Conservation (phyloP, 768 basidiomycete species). For the Pleurotus tuber-regium region DNA sequence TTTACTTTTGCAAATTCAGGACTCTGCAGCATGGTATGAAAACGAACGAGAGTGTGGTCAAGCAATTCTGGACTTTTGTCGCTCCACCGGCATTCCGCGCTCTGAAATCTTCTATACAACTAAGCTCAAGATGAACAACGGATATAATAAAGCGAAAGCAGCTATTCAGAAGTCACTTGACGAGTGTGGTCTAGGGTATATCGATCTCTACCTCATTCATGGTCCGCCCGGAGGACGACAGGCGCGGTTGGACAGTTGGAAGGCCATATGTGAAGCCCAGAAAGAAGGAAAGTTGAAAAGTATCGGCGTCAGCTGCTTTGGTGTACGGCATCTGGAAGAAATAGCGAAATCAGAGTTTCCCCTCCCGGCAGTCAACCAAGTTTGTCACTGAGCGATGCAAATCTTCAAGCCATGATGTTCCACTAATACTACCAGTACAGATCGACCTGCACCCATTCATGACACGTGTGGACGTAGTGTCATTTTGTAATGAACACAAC, state of each 20-base stretch:
- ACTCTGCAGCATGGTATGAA: constrained; percentile 54
- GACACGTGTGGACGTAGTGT: constrained; percentile 60
- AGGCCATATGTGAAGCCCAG: constrained; percentile 61
- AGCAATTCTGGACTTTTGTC: constrained; percentile 57
- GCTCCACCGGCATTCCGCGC: constrained; percentile 45
- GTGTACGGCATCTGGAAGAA: constrained; percentile 59
- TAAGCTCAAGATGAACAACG: constrained; percentile 59
- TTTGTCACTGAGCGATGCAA: constrained; percentile 20
- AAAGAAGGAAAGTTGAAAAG: constrained; percentile 56
- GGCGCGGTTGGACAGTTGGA: constrained; percentile 61
- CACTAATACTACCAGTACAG: constrained; percentile 20
- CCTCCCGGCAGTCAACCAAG: constrained; percentile 62
- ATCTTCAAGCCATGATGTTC: constrained; percentile 6
- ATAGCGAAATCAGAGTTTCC: constrained; percentile 39
- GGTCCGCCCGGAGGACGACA: constrained; percentile 60
- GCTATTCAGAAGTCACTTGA: constrained; percentile 53
- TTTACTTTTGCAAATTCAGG: constrained; percentile 27
- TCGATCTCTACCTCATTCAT: constrained; percentile 74
- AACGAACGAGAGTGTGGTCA: constrained; percentile 66
- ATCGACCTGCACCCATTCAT: constrained; percentile 70
- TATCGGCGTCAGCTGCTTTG: constrained; percentile 65
- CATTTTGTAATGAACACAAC: constrained; percentile 50
- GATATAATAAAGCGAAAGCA: constrained; percentile 45
- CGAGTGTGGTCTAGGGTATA: constrained; percentile 54
- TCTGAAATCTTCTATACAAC: constrained; percentile 68